Conservation (phyloP, 768 basidiomycete genomes). For the Mycena maculata region DNA sequence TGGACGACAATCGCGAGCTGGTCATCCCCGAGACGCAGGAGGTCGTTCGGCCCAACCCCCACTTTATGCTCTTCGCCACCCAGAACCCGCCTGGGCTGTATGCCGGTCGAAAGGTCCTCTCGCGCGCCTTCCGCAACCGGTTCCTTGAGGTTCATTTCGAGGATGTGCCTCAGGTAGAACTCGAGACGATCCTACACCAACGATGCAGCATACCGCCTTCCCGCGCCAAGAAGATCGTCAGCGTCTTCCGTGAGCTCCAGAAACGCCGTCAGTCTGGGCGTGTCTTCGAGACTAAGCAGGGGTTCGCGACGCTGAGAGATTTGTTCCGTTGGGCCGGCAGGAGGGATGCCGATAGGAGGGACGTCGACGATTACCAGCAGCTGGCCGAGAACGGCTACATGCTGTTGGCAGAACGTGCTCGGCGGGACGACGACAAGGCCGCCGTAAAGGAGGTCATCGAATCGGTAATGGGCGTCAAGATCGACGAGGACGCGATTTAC, state of each 20-base stretch:
- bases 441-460: slow-evolving; percentile 96
- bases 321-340: slow-evolving; percentile 97
- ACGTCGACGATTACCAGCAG: slow-evolving; percentile 90
- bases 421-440: slow-evolving; percentile 85
- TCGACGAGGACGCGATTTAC: slow-evolving; percentile 82
- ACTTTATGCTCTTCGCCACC: slow-evolving; percentile 98
- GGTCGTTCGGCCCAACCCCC: slow-evolving; percentile 90
- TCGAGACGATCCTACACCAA: slow-evolving; percentile 94
- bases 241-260: slow-evolving; percentile 92
- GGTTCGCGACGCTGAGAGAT: slow-evolving; percentile 96
- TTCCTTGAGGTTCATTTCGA: slow-evolving; percentile 98
- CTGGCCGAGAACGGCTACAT: slow-evolving; percentile 97
- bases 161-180: slow-evolving; percentile 93
- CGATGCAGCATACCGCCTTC: slow-evolving; percentile 94
- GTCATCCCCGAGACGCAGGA: slow-evolving; percentile 97
- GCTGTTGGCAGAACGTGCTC: slow-evolving; percentile 92
- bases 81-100: slow-evolving; percentile 98
- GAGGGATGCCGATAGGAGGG: too few relatives aligned
- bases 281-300: slow-evolving; percentile 97
- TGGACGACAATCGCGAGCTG: slow-evolving; percentile 97
- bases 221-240: slow-evolving; percentile 90
- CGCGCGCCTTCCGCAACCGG: slow-evolving; percentile 95
- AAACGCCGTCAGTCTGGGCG: slow-evolving; percentile 90
- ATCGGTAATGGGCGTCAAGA: slow-evolving; percentile 84
- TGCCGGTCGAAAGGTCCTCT: slow-evolving; percentile 93